Conservation (phyloP, 1,284 basidiomycete genomes). For the Austroboletus novae-zelandiae region DNA sequence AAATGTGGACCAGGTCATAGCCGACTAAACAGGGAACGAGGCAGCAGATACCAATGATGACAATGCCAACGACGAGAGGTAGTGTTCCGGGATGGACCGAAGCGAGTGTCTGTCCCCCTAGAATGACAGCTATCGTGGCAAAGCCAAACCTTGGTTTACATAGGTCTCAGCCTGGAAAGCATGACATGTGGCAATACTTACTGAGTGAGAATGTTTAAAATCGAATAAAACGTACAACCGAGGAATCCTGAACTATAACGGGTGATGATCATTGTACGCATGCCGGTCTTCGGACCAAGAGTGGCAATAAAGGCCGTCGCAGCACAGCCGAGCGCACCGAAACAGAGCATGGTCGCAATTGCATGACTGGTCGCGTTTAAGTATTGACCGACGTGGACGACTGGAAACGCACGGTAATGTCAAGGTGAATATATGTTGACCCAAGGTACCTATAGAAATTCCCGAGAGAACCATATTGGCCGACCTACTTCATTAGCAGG, state of each 20-base stretch:
- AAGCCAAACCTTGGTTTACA: slow-evolving; percentile 40
- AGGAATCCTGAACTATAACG: slow-evolving; percentile 57
- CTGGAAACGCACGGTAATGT: slow-evolving; percentile 42
- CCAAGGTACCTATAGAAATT: slow-evolving; percentile 58
- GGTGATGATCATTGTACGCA: slow-evolving; percentile 47
- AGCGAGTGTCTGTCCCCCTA: slow-evolving; percentile 48
- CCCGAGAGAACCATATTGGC: slow-evolving; percentile 50
- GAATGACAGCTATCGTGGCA: slow-evolving; percentile 43
- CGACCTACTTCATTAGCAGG: slow-evolving; percentile 39
- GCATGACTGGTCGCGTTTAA: slow-evolving; percentile 35
- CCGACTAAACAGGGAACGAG: slow-evolving; percentile 52
- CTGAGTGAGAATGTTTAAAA: slow-evolving; percentile 59
- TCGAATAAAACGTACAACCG: slow-evolving; percentile 53
- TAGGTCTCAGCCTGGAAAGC: neutral
- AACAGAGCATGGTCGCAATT: slow-evolving; percentile 45
- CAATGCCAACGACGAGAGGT: slow-evolving; percentile 21
- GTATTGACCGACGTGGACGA: neutral
- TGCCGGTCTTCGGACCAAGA: slow-evolving; percentile 44
- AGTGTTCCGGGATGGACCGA: slow-evolving; percentile 41
- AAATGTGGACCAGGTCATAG: slow-evolving; percentile 54
- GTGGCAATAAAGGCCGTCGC: slow-evolving; percentile 53
- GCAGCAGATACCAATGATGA: slow-evolving; percentile 43
- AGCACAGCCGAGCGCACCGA: slow-evolving; percentile 41
- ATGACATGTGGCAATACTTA: slow-evolving; percentile 20
- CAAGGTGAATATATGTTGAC: slow-evolving; percentile 50